A percentile compares a stretch with the other conserved stretches of the same genome.
Conservation (phyloP, 495 filamentous ascomycete genomes). For the Umbilicaria muhlenbergii region DNA sequence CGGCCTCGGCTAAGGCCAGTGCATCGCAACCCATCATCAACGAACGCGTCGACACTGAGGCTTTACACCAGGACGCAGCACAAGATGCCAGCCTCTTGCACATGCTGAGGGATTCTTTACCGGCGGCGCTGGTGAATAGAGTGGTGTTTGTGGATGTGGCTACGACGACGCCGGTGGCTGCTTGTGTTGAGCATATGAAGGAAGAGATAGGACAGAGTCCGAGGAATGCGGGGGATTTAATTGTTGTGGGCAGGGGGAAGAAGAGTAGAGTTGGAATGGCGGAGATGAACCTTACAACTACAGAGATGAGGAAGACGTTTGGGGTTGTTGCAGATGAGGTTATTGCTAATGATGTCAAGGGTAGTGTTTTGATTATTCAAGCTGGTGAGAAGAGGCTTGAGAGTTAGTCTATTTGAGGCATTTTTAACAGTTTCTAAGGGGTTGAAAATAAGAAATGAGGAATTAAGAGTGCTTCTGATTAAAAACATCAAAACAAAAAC, state of each 20-base stretch:
- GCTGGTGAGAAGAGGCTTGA: constrained; percentile 28
- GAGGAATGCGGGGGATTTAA: constrained; percentile 61
- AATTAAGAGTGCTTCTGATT: too few relatives aligned
- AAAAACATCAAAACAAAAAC: too few relatives aligned
- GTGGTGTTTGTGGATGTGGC: constrained; percentile 36
- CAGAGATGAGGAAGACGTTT: constrained; percentile 43
- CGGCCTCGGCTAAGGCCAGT: background rate
- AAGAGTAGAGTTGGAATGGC: constrained; percentile 4
- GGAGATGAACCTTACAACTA: constrained; percentile 16
- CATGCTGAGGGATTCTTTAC: constrained; percentile 44
- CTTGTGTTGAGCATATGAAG: constrained; percentile 24
- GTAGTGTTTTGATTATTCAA: constrained; percentile 68
- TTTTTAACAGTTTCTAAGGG: too few relatives aligned
- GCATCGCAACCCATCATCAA: constrained; percentile 6
- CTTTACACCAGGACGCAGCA: constrained; percentile 10
- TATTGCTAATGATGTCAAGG: constrained; percentile 41
- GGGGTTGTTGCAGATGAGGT: constrained; percentile 52
- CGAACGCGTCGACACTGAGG: constrained; percentile 17
- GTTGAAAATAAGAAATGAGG: too few relatives aligned
- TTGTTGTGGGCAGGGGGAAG: constrained; percentile 53
- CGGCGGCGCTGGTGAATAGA: constrained; percentile 37
- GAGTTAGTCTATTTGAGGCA: background rate
- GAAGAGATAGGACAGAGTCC: constrained; percentile 43
- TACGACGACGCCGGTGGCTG: background rate
- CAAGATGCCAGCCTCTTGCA: constrained; percentile 48